Evolutionary conservation across 164 flowering plant species (phyloP).

Genomic region (Vitis riparia): DNA sequence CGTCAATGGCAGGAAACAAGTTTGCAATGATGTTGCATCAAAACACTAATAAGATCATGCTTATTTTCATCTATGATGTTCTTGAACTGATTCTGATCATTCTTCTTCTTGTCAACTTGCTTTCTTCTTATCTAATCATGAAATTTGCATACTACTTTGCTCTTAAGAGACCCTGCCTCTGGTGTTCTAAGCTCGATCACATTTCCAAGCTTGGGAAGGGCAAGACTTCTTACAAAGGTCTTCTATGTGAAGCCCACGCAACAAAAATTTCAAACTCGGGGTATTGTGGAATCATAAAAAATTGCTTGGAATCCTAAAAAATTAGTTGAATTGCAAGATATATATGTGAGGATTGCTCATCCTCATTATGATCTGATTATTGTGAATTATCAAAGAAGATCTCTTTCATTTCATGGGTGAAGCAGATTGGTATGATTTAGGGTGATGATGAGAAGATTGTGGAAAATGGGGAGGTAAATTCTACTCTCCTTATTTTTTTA

Average conservation of each 20-base stretch:
- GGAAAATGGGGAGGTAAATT: slow-evolving; percentile 35
- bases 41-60: slow-evolving; percentile 54
- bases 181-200: slow-evolving; percentile 77
- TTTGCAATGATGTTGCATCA: slow-evolving; percentile 61
- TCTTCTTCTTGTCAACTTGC: slow-evolving; percentile 75
- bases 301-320: slow-evolving; percentile 10
- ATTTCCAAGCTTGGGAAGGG: slow-evolving; percentile 36
- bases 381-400: slow-evolving; percentile 21
- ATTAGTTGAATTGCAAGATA: slow-evolving; percentile 38
- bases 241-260: slow-evolving; percentile 76
- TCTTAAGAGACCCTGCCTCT: slow-evolving; percentile 74
- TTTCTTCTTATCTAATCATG: slow-evolving; percentile 70
- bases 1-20: slow-evolving; percentile 57
- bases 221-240: slow-evolving; percentile 38
- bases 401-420: slow-evolving; percentile 43
- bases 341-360: slow-evolving; percentile 84
- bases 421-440: slow-evolving; percentile 35
- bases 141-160: slow-evolving; percentile 77
- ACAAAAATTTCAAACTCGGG: slow-evolving; percentile 71
- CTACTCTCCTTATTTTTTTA: slow-evolving; percentile 38
- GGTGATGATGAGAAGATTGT: slow-evolving; percentile 26
- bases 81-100: slow-evolving; percentile 83
- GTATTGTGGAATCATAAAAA: slow-evolving; percentile 59
- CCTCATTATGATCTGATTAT: slow-evolving; percentile 32
- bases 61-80: slow-evolving; percentile 60